These are phyloP conservation scores for Phytophthora colocasiae DNA, from an alignment of 352 stramenopile species.

Conservation along the genomic window DNA sequence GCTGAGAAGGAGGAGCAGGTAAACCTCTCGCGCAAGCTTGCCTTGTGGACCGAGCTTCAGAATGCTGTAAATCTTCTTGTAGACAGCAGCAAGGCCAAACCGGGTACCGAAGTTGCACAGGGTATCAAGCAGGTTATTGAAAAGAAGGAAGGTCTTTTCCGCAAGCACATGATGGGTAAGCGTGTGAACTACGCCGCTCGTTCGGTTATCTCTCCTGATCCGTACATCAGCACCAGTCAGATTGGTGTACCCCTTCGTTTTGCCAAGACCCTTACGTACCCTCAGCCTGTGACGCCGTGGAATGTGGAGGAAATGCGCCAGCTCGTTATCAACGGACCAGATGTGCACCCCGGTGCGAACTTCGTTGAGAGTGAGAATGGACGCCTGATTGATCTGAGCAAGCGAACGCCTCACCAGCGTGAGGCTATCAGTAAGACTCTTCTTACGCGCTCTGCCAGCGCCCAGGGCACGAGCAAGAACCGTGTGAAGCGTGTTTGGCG, in stretches of 20 bases:
- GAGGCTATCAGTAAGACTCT: conserved; percentile 97
- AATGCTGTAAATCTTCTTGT: conserved; percentile 89
- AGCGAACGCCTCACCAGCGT: conserved; percentile 93
- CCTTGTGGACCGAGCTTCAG: conserved; percentile 98
- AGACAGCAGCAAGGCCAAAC: conserved; percentile 81
- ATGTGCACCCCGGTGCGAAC: conserved; percentile 97
- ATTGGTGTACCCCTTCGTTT: conserved; percentile 99
- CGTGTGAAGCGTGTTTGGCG: conserved; percentile 97
- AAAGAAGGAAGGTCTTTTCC: conserved; percentile 99
- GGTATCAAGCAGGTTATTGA: conserved; percentile 99
- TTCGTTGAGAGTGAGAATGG: conserved; percentile 97
- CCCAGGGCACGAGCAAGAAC: conserved; percentile 83
- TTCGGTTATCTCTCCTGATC: conserved; percentile 99
- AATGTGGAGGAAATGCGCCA: conserved; percentile 98
- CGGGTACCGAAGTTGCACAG: conserved; percentile 68
- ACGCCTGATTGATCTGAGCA: conserved; percentile 94
- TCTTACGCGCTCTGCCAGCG: conserved; percentile 88
- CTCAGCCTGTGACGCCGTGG: conserved; percentile 97
- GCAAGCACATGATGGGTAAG: conserved; percentile 99
- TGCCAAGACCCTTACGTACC: conserved; percentile 98
- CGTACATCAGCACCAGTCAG: conserved; percentile 99
- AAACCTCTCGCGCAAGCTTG: conserved; percentile 92
- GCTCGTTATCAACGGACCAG: conserved; percentile 96
- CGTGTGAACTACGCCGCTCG: conserved; percentile 99
- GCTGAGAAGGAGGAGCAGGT: conserved; percentile 61